Evolutionary conservation across 2,329 filamentous ascomycete genomes (phyloP).

Genomic region (Monilinia aucupariae): DNA sequence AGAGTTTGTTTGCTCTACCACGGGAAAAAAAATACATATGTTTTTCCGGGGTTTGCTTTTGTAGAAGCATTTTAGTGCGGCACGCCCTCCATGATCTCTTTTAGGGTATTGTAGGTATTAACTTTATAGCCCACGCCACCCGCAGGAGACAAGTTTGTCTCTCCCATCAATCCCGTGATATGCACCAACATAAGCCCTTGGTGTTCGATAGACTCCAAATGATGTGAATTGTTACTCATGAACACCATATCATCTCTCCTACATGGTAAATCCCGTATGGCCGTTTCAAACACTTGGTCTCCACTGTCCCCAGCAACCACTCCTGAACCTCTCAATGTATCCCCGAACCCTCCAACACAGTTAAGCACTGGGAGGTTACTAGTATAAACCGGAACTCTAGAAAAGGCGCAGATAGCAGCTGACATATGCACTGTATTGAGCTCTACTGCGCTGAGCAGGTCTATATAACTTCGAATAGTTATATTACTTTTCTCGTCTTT

Average conservation of each 20-base stretch:
- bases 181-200: neutral
- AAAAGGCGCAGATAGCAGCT: neutral
- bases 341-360: neutral
- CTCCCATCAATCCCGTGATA: fast-evolving
- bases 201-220: too few species aligned
- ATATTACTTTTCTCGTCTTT: neutral
- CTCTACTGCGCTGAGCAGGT: neutral
- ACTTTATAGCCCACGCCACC: neutral
- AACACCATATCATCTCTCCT: neutral
- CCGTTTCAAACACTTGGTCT: neutral
- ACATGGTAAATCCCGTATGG: neutral
- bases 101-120: neutral
- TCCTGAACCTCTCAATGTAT: neutral
- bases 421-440: neutral
- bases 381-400: neutral
- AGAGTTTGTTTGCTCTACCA: neutral
- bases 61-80: too few species aligned
- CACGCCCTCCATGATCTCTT: neutral
- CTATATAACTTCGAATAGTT: neutral
- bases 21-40: neutral
- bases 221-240: neutral
- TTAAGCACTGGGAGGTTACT: fast-evolving
- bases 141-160: neutral
- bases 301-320: neutral
- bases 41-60: neutral